Base-by-base conservation (phyloP, 208 protist genomes). In the Strigomonas oncopelti region DNA sequence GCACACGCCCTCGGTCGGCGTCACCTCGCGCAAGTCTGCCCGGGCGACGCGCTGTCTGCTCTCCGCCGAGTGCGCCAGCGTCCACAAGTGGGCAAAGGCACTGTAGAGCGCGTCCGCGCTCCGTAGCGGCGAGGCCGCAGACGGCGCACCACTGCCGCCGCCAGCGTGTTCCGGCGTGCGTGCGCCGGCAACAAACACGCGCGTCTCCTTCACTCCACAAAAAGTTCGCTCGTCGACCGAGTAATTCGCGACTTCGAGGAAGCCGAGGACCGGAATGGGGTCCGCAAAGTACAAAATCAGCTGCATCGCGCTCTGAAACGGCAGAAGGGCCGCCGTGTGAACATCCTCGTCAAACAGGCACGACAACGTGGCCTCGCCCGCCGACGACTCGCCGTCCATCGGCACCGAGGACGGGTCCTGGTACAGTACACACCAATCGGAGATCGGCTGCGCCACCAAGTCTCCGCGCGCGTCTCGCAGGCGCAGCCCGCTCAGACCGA, bases 161-260 rank as follows among this genome's bases (percentile, higher is more conserved):
- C 29, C 14, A 20, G 31, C 38, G 20, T 67, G 51, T 7, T 48
- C 13, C 18, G 45, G 20, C 4, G 31, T 42, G 1, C 36, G 58
- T 5, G 63, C 63, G 31, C 61, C 64, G 36, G 75, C 78, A 9
- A 86, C 46, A 67, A 91, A 88, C 18, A 91, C 46, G 34, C 85
- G 77, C 32, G 74, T 82, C 32, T 85, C 79, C 73, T 88, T 91
- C 64, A 77, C 80, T 3, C 85, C 85, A 62, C 82, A 87, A 61
- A 83, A 84, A 22, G 85, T 91, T 22, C 77, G 71, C 22, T 78
- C 78, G 48, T 81, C 80, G 18, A 78, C 65, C 1, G 80, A 87
- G 74, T 85, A 91, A 62, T 91, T 91, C 11, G 85, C 82, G 11
- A 91, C 74, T 53, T 91, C 85, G 14, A 91, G 38, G 67, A 87